A percentile compares a stretch with the other conserved stretches of the same genome.
Conservation (phyloP, 169 alveolate genomes). For the Cyclospora cayetanensis region DNA sequence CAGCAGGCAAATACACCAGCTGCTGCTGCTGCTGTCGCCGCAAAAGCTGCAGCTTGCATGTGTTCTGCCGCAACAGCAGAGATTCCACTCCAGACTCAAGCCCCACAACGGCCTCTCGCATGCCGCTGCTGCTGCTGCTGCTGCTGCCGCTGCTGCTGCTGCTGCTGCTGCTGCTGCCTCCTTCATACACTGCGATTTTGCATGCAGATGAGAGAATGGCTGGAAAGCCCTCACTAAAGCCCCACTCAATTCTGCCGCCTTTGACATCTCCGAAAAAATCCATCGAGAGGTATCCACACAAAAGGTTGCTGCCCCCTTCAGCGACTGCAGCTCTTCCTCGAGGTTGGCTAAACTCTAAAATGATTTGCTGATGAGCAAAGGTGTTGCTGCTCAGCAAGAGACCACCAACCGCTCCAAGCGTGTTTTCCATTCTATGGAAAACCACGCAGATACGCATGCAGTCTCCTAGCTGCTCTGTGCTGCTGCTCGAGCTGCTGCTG, state of each 20-base stretch:
- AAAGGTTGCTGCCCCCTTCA: not conserved
- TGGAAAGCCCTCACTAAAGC: not conserved
- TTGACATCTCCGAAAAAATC: conserved; percentile 7
- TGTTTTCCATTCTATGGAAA: conserved; percentile 29
- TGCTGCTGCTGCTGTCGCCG: conserved; percentile 24
- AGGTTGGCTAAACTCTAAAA: not conserved
- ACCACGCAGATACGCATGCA: conserved; percentile 34
- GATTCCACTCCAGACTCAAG: not conserved
- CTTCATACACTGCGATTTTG: conserved; percentile 9
- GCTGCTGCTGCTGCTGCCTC: conserved; percentile 41
- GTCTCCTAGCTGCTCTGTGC: not conserved
- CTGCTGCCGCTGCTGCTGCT: not conserved
- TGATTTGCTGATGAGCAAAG: conserved; percentile 14
- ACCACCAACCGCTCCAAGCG: conserved; percentile 29
- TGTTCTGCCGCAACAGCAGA: not conserved
- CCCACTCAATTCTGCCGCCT: not conserved
- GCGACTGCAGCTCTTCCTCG: not conserved
- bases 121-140: conserved; percentile 35
- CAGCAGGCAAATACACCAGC: conserved; percentile 33
- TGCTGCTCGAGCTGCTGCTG: conserved; percentile 31
- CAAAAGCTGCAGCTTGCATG: conserved; percentile 31
- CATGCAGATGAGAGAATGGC: conserved; percentile 1
- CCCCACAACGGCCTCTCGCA: not conserved
- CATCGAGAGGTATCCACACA: not conserved
- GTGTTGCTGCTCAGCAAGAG: conserved; percentile 43